Evolutionary conservation across 1,284 basidiomycete genomes (phyloP), one percentile per base, ranked within the genome.

Genomic region (Tilletia caries): DNA sequence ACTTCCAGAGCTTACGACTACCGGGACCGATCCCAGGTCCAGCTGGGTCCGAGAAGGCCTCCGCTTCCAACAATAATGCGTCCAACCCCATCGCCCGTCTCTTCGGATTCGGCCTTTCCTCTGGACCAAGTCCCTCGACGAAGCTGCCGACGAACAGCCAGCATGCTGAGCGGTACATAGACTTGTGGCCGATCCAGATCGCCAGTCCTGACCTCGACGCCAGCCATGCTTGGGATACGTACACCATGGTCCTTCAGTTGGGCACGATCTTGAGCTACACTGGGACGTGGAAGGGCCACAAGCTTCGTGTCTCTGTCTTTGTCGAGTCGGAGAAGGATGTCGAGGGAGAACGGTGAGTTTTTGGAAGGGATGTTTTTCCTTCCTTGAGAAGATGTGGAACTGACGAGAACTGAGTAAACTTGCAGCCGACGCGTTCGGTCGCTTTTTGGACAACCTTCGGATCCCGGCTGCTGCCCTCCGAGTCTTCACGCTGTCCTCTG

Each of bases 201-300:
- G 76, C 79, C 3, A 79, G 75, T 29, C 70, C 75, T 1, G 77
- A 78, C 15, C 70, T 71, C 4, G 77, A 78, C 65, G 71, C 75
- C 29, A 73, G 68, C 34, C 79, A 77, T 25, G 77, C 78, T 20
- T 82, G 81, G 81, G 81, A 82, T 68, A 82, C 80, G 3, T 82
- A 82, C 71, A 82, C 81, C 13, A 82, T 82, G 80, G 80, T 82
- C 13, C 75, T 82, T 23, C 81, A 82, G 50, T 75, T 82, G 52
- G 81, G 81, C 67, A 82, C 81, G 3, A 82, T 82, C 37, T 73
- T 82, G 23, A 81, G 78, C 67, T 71, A 82, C 27, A 82, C 81
- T 0, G 76, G 79, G 58, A 79, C 78, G 32, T 82, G 81, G 81
- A 81, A 78, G 60, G 67, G 71, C 41, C 80, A 82, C 73, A 74